Base-by-base conservation (phyloP, 2,329 filamentous ascomycete genomes). In the Peltaster fructicola region DNA sequence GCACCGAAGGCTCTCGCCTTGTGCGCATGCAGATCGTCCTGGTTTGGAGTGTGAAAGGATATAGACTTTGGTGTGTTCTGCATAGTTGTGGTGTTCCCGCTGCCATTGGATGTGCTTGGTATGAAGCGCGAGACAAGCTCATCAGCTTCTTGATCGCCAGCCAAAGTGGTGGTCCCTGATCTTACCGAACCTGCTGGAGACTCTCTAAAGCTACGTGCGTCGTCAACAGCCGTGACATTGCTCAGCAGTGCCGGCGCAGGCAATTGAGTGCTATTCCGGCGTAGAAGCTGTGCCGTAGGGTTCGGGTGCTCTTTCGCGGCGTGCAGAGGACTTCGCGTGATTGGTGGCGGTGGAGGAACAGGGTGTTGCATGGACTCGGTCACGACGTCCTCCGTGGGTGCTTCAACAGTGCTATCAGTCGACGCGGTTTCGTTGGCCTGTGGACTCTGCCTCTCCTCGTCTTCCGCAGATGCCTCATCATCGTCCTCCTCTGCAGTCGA, bases 111-210 rank as follows among this genome's bases (percentile, higher is more conserved):
- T 10, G 34, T 27, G 20, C 34, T 39, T 7, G 41, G 38, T 6
- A 48, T 34, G 28, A 48, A 48, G 10, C 41, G 37, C 7, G 45
- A 48, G 6, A 48, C 37, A 4, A 48, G 34, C 27, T 48, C 44
- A 15, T 41, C 38, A 17, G 37, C 31, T 9, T 33, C 31, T 8
- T 29, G 26, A 17, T 32, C 27, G 14, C 27, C 34, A 9, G 26
- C 33, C 12, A 37, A 24, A 12, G 37, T 40, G 8, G 38, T 41
- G 12, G 27, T 31, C 9, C 40, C 36, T 8, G 39, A 44, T 8
- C 32, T 30, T 14, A 44, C 28, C 7, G 43, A 47, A 7, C 37
- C 27, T 4, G 37, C 39, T 4, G 43, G 43, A 7, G 44, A 46
- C 7, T 30, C 37, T n/a, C 32, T 32, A 15, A 15, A 33, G 24